Conservation (phyloP, 2,329 filamentous ascomycete genomes). For the Fusarium buxicola region DNA sequence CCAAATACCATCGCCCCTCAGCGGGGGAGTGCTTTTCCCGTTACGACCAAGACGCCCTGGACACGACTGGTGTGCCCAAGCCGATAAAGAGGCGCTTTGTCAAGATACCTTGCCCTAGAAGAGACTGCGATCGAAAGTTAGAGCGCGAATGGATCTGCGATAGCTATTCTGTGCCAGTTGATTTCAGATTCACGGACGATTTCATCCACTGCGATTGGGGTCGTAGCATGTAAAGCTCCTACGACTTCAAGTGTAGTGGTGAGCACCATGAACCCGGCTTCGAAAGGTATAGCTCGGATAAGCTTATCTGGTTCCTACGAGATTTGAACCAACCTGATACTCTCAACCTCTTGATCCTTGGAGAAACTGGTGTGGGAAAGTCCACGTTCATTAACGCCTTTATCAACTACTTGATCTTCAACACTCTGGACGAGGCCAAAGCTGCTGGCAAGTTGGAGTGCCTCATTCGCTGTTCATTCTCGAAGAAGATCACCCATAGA, state of each 20-base stretch:
- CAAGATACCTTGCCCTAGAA: conserved; percentile 49
- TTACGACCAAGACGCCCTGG: neutral
- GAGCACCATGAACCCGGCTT: conserved; percentile 41
- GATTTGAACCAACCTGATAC: conserved; percentile 30
- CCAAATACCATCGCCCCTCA: neutral
- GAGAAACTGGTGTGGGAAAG: conserved; percentile 62
- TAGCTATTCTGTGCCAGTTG: conserved; percentile 2
- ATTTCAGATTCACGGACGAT: conserved; percentile 17
- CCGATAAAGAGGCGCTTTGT: conserved; percentile 42
- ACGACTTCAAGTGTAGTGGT: conserved; percentile 49
- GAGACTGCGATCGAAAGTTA: conserved; percentile 30
- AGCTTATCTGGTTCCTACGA: neutral
- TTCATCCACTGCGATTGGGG: conserved; percentile 55
- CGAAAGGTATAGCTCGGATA: neutral
- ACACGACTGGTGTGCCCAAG: neutral
- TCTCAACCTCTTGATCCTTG: conserved; percentile 59
- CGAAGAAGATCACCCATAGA: neutral
- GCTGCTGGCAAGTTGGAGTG: conserved; percentile 1
- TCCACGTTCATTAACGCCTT: conserved; percentile 63
- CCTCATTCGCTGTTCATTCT: conserved; percentile 34
- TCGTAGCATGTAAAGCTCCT: conserved; percentile 41
- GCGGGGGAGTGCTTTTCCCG: conserved; percentile 9
- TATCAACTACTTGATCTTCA: conserved; percentile 57
- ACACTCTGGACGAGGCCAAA: conserved; percentile 53
- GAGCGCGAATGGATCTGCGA: conserved; percentile 14